Evolutionary conservation across 306 rosid genomes (phyloP), one percentile per base, ranked within the genome.

Genomic region (Begonia fuchsioides): DNA sequence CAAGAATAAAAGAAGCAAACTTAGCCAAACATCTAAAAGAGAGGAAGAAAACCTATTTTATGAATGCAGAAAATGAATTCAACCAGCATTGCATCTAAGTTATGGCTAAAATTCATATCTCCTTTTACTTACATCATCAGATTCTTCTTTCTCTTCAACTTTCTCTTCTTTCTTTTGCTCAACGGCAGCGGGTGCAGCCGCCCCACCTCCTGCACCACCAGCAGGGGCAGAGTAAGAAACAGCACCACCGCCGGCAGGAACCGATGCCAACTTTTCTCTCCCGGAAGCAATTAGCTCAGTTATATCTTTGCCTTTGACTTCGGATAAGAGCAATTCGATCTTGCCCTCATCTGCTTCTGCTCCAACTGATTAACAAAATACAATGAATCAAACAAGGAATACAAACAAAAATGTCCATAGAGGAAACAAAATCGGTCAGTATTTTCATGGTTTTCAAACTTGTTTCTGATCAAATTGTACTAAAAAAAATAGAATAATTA

Each of bases 111-210:
- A 0, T 26, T 26, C 7, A 26, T 26, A 26, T 26, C 8, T 26
- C 7, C 7, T 26, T 26, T 2, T 6, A 26, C 62, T 57, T 38
- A 57, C 62, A 48, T 57, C 62, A 43, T 57, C 62, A 12, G 62
- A 47, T 9, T 47, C 62, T 40, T 57, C 62, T 38, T 57, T 57
- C 44, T 57, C 62, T 44, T 47, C 62, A 12, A 57, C 62, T 14
- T 57, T 57, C 61, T 57, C 61, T 32, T 57, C 61, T 47, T 57
- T 57, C 53, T 57, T 57, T 51, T 57, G 39, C 38, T 47, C 62
- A 12, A 14, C 62, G 1, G 62, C 39, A 5, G 62, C 32, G 32
- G 52, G 11, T 32, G 62, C 62, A 5, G 39, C 54, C 35, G 46
- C 53, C 32, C 50, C 50, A 54, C 38, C 53, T 46, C 17, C 32